Percentiles rank a stretch among this genome's conserved stretches.
Conservation (phyloP, 371 early-diverging fungal genomes). For the Rhizomucor pusillus region DNA sequence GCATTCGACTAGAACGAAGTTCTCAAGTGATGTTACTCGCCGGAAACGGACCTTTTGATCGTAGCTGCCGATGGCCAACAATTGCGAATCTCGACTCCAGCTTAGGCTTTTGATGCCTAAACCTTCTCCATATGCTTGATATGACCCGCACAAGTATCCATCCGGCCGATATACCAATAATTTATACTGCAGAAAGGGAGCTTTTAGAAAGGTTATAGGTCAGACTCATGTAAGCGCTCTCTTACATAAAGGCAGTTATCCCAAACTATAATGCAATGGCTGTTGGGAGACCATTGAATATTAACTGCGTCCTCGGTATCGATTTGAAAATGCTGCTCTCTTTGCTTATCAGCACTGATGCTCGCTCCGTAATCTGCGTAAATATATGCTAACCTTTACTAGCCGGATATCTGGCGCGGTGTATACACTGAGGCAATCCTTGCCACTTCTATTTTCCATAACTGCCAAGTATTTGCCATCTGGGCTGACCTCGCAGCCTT, state of each 20-base stretch:
- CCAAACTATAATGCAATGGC: conserved; percentile 72
- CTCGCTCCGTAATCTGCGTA: not conserved
- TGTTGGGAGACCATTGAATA: conserved; percentile 84
- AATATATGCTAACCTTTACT: conserved; percentile 41
- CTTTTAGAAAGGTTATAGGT: conserved; percentile 4
- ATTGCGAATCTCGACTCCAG: conserved; percentile 77
- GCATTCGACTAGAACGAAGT: not conserved
- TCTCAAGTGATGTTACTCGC: conserved; percentile 7
- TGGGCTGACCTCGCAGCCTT: conserved; percentile 60
- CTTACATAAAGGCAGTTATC: conserved; percentile 57
- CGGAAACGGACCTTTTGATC: conserved; percentile 60
- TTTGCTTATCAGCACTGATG: conserved; percentile 13
- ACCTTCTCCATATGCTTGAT: conserved; percentile 56
- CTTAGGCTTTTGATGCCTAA: conserved; percentile 68
- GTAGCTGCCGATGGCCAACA: conserved; percentile 77
- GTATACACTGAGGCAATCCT: conserved; percentile 73
- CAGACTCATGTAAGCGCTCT: not conserved
- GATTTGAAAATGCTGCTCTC: conserved; percentile 48
- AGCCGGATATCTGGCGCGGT: conserved; percentile 58
- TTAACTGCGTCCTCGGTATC: conserved; percentile 70
- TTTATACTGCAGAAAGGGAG: conserved; percentile 50
- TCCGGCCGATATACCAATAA: conserved; percentile 66
- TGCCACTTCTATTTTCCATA: conserved; percentile 57
- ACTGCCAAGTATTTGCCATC: conserved; percentile 69
- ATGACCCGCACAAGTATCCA: conserved; percentile 55